phyloP scores from a whole-genome alignment of 768 basidiomycete species.

The Macrolepiota fuliginosa region DNA sequence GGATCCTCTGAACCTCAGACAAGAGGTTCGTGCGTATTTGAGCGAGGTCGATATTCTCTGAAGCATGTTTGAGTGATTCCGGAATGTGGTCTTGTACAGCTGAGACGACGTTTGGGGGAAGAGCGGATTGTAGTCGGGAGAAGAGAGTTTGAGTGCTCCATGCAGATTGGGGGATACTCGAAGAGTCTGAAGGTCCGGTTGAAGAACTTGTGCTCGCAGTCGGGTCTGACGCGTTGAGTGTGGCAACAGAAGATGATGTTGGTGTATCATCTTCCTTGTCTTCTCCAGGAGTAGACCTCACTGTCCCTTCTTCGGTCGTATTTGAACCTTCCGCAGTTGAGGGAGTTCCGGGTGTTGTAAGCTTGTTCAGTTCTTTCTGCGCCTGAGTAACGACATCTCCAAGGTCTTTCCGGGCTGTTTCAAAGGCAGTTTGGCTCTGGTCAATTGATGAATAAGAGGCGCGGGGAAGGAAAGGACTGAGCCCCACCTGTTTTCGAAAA shows the following conservation, averaged over 20 bases:
- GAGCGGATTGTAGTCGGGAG: constrained; percentile 66
- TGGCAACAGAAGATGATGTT: constrained; percentile 13
- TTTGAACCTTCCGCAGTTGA: constrained; percentile 4
- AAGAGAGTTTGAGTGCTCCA: constrained; percentile 48
- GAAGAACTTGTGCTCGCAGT: neutral
- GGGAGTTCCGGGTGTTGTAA: constrained; percentile 28
- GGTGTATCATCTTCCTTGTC: constrained; percentile 6
- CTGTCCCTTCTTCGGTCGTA: neutral
- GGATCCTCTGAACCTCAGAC: constrained; percentile 68
- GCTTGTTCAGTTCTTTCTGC: constrained; percentile 69
- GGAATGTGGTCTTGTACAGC: constrained; percentile 68
- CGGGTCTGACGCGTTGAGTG: constrained; percentile 7
- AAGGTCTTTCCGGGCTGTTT: constrained; percentile 72
- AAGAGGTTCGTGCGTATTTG: constrained; percentile 64
- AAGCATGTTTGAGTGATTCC: constrained; percentile 60
- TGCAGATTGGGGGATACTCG: constrained; percentile 16
- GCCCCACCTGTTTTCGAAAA: constrained; percentile 79
- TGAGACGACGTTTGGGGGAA: constrained; percentile 72
- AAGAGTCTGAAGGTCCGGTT: neutral
- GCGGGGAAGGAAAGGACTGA: neutral
- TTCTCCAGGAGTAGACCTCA: neutral
- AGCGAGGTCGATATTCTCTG: constrained; percentile 63
- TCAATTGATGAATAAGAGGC: neutral
- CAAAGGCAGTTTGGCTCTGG: constrained; percentile 68
- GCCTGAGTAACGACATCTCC: constrained; percentile 74